A percentile compares a stretch with the other conserved stretches of the same genome.
Conservation (phyloP, 83 land plant species). For the Picea mariana region DNA sequence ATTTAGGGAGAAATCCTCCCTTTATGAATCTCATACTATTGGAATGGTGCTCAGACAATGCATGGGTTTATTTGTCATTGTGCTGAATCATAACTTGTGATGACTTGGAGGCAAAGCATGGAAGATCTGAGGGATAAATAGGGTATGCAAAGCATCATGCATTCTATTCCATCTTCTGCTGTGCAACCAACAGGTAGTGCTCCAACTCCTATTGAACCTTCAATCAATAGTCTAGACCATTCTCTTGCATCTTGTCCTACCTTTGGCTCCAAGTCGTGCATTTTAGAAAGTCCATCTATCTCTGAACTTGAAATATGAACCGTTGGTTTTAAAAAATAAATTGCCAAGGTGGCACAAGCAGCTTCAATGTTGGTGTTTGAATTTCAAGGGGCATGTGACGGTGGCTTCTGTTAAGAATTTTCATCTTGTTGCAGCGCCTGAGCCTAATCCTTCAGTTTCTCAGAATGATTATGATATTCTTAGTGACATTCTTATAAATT, state of each 20-base stretch:
- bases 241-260: slow-evolving; percentile 16
- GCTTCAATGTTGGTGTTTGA: slow-evolving; percentile 81
- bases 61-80: no score
- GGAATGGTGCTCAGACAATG: no score
- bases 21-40: no score
- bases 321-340: slow-evolving; percentile 69
- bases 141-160: no score
- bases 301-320: slow-evolving; percentile 41
- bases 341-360: slow-evolving; percentile 87
- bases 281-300: not conserved
- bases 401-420: slow-evolving; percentile 85
- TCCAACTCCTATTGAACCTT: slow-evolving; percentile 9
- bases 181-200: slow-evolving; percentile 19
- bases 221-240: not conserved
- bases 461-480: slow-evolving; percentile 28
- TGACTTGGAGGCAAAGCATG: no score
- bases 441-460: slow-evolving; percentile 37
- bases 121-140: no score
- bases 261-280: slow-evolving; percentile 12
- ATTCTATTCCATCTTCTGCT: slow-evolving; percentile 35
- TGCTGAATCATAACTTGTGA: no score
- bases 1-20: no score
- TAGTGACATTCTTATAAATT: no score
- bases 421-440: slow-evolving; percentile 63
- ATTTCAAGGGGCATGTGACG: slow-evolving; percentile 77